Evolutionary conservation across 441 rosid genomes (phyloP), one percentile per base, ranked within the genome.

Genomic region (Gossypium lobatum): DNA sequence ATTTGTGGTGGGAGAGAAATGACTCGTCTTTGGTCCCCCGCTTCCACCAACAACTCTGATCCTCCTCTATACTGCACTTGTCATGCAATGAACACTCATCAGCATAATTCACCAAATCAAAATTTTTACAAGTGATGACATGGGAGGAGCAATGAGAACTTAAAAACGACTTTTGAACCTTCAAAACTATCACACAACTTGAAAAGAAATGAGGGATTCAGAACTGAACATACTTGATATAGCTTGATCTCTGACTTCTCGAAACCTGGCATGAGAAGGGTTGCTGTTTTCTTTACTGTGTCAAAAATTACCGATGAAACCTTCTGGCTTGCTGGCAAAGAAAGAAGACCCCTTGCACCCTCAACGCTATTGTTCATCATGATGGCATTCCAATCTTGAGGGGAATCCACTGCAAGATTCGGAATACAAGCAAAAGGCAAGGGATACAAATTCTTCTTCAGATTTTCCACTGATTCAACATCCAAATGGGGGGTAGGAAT

Each of bases 221-320:
- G 72, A 71, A 65, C 13, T 53, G 48, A 60, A 66, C 81, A 61
- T 85, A 92, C 98, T 81, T 92, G 98, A 81, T 87, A 92, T 52
- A 92, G 84, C 88, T 88, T 92, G 85, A 92, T 92, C 84, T 95
- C 97, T 2, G 98, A 84, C 87, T 95, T 95, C 57, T 92, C 88
- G 77, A 89, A 92, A 59, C 97, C 96, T 16, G 97, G 98, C 97
- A 95, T 87, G 73, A 91, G 85, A 74, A 95, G 90, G 75, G 88
- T 89, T 48, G 91, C 82, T 1, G 82, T 83, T 73, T 88, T 91
- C 77, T 85, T 84, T 6, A 80, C 77, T 11, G 72, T 60, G 81
- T 92, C 89, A 78, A 92, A 91, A 76, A 74, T 81, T 48, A 95
- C 90, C 6, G 92, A 76, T 4, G 87, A 70, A 48, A 74, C 70